phyloP scores from a whole-genome alignment of 176 grass and related monocot genomes.

The Poa annua region DNA sequence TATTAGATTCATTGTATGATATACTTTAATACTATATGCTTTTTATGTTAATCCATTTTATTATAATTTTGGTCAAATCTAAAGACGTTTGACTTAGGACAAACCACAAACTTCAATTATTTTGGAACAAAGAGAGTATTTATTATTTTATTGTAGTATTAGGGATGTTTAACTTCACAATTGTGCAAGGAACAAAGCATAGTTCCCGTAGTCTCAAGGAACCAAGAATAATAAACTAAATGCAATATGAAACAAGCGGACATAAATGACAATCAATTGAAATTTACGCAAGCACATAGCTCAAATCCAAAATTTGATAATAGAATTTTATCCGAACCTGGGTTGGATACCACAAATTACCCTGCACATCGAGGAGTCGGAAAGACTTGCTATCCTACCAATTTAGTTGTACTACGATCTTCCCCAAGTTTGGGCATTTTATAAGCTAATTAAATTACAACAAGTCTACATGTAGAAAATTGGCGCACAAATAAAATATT shows the following conservation, averaged over 20 bases:
- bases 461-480: background rate
- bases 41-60: too few species aligned
- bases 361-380: background rate
- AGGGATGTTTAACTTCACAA: background rate
- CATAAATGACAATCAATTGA: background rate
- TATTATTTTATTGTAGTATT: background rate
- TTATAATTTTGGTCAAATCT: too few species aligned
- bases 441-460: slow-evolving; percentile 11
- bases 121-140: background rate
- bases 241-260: background rate
- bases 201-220: background rate
- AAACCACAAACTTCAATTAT: too few species aligned
- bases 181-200: background rate
- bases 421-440: background rate
- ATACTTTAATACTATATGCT: too few species aligned
- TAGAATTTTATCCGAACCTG: background rate
- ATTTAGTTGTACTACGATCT: background rate
- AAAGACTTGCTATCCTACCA: background rate
- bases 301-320: slow-evolving; percentile 18
- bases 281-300: background rate
- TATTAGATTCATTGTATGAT: too few species aligned
- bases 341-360: background rate
- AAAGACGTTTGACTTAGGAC: too few species aligned
- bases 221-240: background rate
- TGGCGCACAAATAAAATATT: slow-evolving; percentile 3